Percentiles rank a stretch among this genome's conserved stretches.
Conservation (phyloP, 352 stramenopile species). For the Globisporangium sylvaticum region DNA sequence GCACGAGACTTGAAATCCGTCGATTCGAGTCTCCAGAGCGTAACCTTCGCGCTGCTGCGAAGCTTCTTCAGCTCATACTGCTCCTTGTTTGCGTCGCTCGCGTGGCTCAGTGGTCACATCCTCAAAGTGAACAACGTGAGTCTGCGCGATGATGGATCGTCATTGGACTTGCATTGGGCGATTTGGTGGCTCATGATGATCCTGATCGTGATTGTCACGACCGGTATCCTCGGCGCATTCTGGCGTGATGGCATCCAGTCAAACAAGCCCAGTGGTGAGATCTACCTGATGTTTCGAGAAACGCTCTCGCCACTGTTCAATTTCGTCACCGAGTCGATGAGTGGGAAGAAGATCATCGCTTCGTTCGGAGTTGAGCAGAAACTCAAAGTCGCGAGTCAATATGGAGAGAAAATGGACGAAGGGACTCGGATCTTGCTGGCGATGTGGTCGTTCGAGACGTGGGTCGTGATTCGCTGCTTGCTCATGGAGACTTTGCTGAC, state of each 20-base stretch:
- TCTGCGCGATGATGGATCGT: neutral
- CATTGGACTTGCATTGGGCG: neutral
- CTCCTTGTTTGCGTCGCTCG: constrained; percentile 30
- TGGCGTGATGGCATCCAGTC: constrained; percentile 27
- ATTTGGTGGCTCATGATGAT: constrained; percentile 27
- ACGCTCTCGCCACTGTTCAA: constrained; percentile 34
- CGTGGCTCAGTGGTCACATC: constrained; percentile 33
- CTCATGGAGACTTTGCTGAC: constrained; percentile 32
- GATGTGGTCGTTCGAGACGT: constrained; percentile 34
- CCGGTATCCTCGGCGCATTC: constrained; percentile 18
- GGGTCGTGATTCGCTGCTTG: constrained; percentile 27
- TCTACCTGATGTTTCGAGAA: constrained; percentile 36
- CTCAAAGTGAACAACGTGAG: constrained; percentile 18
- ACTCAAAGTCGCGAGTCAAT: constrained; percentile 24
- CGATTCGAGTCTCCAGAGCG: constrained; percentile 39
- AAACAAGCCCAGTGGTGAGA: constrained; percentile 28
- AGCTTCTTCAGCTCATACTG: constrained; percentile 35
- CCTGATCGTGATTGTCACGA: constrained; percentile 24
- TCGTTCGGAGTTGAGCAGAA: constrained; percentile 32
- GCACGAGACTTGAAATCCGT: constrained; percentile 25
- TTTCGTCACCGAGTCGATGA: constrained; percentile 37
- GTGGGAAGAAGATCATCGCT: constrained; percentile 30
- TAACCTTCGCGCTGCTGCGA: constrained; percentile 35
- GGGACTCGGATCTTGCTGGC: constrained; percentile 27
- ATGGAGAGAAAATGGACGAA: constrained; percentile 34